Evolutionary conservation across 1,139 yeast species (phyloP).

Genomic region (Hemisphaericaspora xylanilytica): DNA sequence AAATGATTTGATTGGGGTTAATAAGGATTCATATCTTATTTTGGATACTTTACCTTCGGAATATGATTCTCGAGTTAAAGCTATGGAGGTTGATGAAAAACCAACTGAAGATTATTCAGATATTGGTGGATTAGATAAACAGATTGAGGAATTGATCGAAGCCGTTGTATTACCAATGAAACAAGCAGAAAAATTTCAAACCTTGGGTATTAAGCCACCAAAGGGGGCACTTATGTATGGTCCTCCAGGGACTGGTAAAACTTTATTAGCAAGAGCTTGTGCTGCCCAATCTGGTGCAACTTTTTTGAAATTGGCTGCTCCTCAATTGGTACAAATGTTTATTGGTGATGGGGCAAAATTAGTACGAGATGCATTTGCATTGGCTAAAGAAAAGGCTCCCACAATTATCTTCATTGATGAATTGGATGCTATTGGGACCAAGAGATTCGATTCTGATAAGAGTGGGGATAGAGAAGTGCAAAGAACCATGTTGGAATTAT

Average conservation of each 20-base stretch:
- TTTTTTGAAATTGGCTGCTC: conserved; percentile 93
- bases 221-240: conserved; percentile 99
- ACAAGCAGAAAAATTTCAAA: conserved; percentile 93
- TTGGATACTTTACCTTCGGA: conserved; percentile 95
- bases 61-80: conserved; percentile 95
- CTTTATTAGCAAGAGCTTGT: conserved; percentile 95
- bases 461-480: conserved; percentile 99
- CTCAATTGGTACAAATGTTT: conserved; percentile 98
- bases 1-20: conserved; percentile 95
- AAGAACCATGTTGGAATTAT: conserved; percentile 96
- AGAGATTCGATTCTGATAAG: conserved; percentile 96
- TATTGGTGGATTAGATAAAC: conserved; percentile 97
- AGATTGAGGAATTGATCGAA: conserved; percentile 95
- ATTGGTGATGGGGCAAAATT: conserved; percentile 99
- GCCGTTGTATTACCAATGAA: conserved; percentile 99
- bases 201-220: conserved; percentile 92
- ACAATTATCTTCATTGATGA: conserved; percentile 97
- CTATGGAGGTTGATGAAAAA: conserved; percentile 99
- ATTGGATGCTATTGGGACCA: conserved; percentile 97
- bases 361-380: conserved; percentile 97
- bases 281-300: conserved; percentile 99
- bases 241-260: conserved; percentile 99
- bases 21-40: conserved; percentile 91
- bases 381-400: conserved; percentile 98
- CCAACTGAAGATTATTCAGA: conserved; percentile 97